A percentile compares a stretch with the other conserved stretches of the same genome.
These are phyloP conservation scores for Vinca major DNA, from an alignment of 305 asterid species.

Conservation along the genomic window DNA sequence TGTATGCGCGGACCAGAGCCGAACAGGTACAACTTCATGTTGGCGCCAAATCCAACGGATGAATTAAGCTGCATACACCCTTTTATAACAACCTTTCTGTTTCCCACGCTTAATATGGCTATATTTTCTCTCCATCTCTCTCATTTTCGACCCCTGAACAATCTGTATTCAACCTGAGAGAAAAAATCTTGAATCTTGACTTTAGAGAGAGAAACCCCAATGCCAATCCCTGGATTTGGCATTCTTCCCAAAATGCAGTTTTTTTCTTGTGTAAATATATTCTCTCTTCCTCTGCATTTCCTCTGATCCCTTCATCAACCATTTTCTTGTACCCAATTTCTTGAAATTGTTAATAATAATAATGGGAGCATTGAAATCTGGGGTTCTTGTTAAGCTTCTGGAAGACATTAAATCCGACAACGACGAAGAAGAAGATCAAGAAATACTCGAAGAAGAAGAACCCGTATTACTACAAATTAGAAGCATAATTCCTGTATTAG, in stretches of 20 bases:
- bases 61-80: too few relatives aligned
- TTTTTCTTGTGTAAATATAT: neutral
- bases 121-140: conserved; percentile 11
- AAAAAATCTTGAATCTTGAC: neutral
- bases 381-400: conserved; percentile 49
- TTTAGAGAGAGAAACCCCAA: neutral
- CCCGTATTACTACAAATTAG: conserved; percentile 52
- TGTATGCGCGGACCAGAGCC: too few relatives aligned
- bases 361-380: conserved; percentile 48
- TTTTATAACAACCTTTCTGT: neutral
- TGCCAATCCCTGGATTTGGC: neutral
- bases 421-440: conserved; percentile 4
- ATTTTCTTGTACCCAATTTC: neutral
- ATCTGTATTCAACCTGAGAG: neutral
- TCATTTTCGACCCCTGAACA: neutral
- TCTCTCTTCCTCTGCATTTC: neutral
- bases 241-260: neutral
- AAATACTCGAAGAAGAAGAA: conserved; percentile 22
- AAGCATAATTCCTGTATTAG: conserved; percentile 64
- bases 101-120: conserved; percentile 13
- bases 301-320: too few relatives aligned
- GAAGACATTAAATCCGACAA: conserved; percentile 34
- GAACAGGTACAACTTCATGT: too few relatives aligned
- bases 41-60: too few relatives aligned
- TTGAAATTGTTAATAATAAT: neutral